Percentiles rank a stretch among this genome's conserved stretches.
Evolutionary conservation across 352 stramenopile species (phyloP).

Genomic region (Pythium chondricola): DNA sequence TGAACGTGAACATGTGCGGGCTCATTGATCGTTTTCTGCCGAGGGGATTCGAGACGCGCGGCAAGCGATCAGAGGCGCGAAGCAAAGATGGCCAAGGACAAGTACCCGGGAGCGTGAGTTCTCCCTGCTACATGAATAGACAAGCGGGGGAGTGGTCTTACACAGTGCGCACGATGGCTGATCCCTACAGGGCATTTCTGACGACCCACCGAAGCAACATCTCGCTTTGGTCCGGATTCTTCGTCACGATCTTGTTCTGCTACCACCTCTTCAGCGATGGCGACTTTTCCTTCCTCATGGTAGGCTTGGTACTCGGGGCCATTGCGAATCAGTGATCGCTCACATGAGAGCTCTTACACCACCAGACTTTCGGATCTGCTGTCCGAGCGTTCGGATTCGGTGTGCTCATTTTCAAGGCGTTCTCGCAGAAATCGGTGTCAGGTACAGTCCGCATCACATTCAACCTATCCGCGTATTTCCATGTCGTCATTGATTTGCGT

Average conservation of each 20-base stretch:
- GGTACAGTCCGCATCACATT: slow-evolving; percentile 18
- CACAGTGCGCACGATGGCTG: background rate
- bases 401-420: slow-evolving; percentile 94
- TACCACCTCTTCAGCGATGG: slow-evolving; percentile 96
- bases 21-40: too few species aligned
- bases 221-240: slow-evolving; percentile 94
- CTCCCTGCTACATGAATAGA: background rate
- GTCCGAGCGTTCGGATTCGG: slow-evolving; percentile 87
- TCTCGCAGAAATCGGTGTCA: slow-evolving; percentile 87
- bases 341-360: slow-evolving; percentile 5
- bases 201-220: slow-evolving; percentile 94
- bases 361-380: slow-evolving; percentile 86
- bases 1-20: too few species aligned
- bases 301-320: slow-evolving; percentile 16
- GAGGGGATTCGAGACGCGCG: too few species aligned
- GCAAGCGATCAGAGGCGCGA: too few species aligned
- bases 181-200: slow-evolving; percentile 51
- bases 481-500: slow-evolving; percentile 1
- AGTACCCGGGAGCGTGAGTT: slow-evolving; percentile 24
- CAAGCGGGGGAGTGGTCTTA: background rate
- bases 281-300: slow-evolving; percentile 99
- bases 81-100: slow-evolving; percentile 31
- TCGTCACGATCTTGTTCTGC: slow-evolving; percentile 92
- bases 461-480: background rate
- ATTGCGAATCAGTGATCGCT: background rate